Conservation (phyloP, 2,329 filamentous ascomycete species). For the Aspergillus ibericus region DNA sequence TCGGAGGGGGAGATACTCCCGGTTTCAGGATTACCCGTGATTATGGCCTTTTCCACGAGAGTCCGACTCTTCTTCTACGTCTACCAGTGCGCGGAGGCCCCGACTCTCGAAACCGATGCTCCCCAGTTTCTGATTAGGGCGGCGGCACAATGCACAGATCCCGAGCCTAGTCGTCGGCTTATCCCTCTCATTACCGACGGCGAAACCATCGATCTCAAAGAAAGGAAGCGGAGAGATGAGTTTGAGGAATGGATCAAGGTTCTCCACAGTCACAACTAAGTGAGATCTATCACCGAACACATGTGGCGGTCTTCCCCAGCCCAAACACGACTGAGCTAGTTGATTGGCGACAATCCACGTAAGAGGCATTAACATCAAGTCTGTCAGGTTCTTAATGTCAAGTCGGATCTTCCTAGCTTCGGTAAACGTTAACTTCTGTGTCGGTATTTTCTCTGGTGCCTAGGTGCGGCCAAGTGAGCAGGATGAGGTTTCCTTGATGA, state of each 20-base stretch:
- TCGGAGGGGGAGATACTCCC: background rate
- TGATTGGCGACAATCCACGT: too few species aligned
- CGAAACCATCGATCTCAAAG: conserved; percentile 9
- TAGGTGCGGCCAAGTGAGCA: too few species aligned
- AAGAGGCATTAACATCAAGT: too few species aligned
- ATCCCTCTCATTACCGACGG: conserved; percentile 13
- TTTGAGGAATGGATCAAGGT: conserved; percentile 15
- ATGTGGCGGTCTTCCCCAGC: background rate
- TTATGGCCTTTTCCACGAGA: conserved; percentile 16
- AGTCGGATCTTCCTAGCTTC: too few species aligned
- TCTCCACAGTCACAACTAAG: conserved; percentile 7
- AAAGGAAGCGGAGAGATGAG: conserved; percentile 5
- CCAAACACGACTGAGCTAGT: too few species aligned
- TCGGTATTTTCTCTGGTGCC: too few species aligned
- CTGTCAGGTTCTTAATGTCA: too few species aligned
- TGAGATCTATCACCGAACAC: conserved; percentile 12
- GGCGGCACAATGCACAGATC: conserved; percentile 10
- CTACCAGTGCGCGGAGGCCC: background rate
- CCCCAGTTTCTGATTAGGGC: conserved; percentile 3
- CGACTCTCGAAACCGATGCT: background rate
- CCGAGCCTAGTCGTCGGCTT: conserved; percentile 13
- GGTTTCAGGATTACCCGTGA: conserved; percentile 6
- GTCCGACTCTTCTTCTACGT: conserved; percentile 21
- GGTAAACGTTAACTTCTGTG: too few species aligned
- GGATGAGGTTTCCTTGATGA: too few species aligned